Conservation (phyloP, 345 rosid genomes). For the Murraya koenigii region DNA sequence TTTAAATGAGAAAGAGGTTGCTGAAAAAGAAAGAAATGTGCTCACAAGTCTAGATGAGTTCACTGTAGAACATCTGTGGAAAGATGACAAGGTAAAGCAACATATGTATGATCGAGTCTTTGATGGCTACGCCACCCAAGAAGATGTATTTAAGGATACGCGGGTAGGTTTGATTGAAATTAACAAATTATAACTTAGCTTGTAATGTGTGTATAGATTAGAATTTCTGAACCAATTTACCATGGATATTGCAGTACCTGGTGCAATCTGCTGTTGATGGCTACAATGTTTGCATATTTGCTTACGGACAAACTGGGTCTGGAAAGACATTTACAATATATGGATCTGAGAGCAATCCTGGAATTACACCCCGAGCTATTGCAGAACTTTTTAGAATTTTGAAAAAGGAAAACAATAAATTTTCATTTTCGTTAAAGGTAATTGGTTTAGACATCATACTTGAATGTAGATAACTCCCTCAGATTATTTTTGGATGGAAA, state of each 20-base stretch:
- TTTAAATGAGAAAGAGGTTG: constrained; percentile 69
- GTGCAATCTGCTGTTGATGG: constrained; percentile 98
- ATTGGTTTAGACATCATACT: neutral
- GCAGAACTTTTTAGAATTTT: constrained; percentile 80
- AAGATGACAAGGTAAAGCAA: constrained; percentile 84
- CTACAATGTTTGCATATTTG: constrained; percentile 92
- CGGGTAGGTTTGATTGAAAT: constrained; percentile 40
- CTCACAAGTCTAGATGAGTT: constrained; percentile 69
- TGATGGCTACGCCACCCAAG: constrained; percentile 73
- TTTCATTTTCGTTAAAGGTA: constrained; percentile 88
- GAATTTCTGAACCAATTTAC: neutral
- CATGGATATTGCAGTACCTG: constrained; percentile 53
- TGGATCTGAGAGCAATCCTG: constrained; percentile 74
- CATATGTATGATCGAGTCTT: constrained; percentile 92
- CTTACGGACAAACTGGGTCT: constrained; percentile 98
- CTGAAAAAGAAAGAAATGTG: constrained; percentile 48
- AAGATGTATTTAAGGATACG: constrained; percentile 88
- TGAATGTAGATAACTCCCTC: neutral
- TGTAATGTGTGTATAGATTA: neutral
- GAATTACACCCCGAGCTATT: constrained; percentile 86
- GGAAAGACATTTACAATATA: constrained; percentile 97
- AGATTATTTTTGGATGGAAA: neutral
- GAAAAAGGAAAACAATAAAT: constrained; percentile 72
- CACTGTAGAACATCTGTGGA: constrained; percentile 92
- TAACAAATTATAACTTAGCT: neutral